Conservation (phyloP, 495 filamentous ascomycete species). For the Hypoxylon intermedium region DNA sequence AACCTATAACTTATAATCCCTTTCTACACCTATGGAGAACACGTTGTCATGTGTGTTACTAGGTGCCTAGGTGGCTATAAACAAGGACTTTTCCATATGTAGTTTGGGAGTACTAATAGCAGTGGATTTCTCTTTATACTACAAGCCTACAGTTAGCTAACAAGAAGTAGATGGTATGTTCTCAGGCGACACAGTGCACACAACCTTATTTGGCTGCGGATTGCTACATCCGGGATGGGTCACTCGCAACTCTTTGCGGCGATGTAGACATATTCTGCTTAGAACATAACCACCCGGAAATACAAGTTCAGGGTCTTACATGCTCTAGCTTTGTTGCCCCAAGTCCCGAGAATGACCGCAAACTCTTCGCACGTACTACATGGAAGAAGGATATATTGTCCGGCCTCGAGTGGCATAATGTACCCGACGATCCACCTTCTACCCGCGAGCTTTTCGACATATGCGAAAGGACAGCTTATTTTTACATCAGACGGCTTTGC, state of each 20-base stretch:
- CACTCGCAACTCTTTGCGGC: neutral
- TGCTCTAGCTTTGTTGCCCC: neutral
- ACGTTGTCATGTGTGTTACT: neutral
- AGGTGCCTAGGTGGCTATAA: too few relatives aligned
- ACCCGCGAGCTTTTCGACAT: neutral
- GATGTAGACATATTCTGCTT: neutral
- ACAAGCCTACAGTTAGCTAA: too few relatives aligned
- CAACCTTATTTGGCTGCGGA: neutral
- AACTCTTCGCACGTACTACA: neutral
- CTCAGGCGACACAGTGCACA: too few relatives aligned
- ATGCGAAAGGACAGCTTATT: constrained; percentile 4
- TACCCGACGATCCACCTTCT: too few relatives aligned
- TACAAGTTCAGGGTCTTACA: neutral
- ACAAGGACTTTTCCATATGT: too few relatives aligned
- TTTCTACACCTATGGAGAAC: neutral
- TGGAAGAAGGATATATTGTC: constrained; percentile 3
- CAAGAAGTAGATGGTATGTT: too few relatives aligned
- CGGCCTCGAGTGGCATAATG: constrained; percentile 6
- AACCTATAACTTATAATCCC: neutral
- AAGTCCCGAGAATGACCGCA: constrained; percentile 1
- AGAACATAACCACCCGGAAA: neutral
- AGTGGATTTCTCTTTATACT: too few relatives aligned
- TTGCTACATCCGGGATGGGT: neutral
- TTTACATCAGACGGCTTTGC: constrained; percentile 12
- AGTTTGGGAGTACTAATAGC: too few relatives aligned